These are phyloP conservation scores for Globisporangium megalacanthum DNA, from an alignment of 352 stramenopile species.

Conservation along the genomic window DNA sequence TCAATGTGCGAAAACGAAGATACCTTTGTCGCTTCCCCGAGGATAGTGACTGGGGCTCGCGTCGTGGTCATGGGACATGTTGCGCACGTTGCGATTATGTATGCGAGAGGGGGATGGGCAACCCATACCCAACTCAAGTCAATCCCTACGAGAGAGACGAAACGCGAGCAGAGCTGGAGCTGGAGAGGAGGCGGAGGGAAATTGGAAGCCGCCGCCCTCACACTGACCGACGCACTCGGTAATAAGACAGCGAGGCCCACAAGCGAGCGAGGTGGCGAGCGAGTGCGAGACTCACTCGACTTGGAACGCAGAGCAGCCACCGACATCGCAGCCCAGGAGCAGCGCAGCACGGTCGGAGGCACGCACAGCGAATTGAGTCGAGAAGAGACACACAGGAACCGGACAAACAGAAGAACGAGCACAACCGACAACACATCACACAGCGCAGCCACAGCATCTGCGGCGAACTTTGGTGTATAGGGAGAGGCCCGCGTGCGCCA, in stretches of 20 bases:
- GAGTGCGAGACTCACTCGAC: background rate
- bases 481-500: background rate
- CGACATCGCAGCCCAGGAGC: too few species aligned
- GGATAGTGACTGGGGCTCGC: background rate
- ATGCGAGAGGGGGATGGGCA: background rate
- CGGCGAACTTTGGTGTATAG: background rate
- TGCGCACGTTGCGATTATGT: background rate
- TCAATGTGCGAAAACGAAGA: background rate
- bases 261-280: background rate
- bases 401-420: background rate
- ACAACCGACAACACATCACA: background rate
- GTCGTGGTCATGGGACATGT: background rate
- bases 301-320: background rate
- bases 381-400: background rate
- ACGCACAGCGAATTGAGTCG: background rate
- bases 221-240: background rate
- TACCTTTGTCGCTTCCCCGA: background rate
- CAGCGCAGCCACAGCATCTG: background rate
- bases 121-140: background rate
- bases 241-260: conserved; percentile 5
- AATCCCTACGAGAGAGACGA: background rate
- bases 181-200: background rate
- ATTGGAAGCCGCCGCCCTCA: background rate
- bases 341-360: background rate
- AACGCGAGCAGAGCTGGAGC: too few species aligned